phyloP scores from a whole-genome alignment of 1,284 basidiomycete genomes.

The Rhodotorula sp. region DNA sequence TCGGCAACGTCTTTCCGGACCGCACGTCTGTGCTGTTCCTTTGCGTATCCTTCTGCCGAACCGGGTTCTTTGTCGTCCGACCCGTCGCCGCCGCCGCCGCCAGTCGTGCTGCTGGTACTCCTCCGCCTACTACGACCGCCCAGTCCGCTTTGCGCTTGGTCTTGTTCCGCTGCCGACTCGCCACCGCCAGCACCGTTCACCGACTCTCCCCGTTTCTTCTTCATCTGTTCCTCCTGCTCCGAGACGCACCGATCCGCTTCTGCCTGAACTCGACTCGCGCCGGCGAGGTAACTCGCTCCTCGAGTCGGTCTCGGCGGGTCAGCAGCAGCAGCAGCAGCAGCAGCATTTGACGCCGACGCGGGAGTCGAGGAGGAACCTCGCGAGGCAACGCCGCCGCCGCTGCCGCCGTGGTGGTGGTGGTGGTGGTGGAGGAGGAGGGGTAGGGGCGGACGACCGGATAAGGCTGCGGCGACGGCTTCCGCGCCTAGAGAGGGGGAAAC shows the following conservation, averaged over 20 bases:
- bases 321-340: background rate
- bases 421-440: no score
- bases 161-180: background rate
- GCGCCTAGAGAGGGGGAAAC: constrained; percentile 4
- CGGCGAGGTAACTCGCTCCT: constrained; percentile 25
- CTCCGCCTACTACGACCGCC: background rate
- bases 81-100: background rate
- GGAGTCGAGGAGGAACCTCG: no score
- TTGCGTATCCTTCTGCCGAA: background rate
- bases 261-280: constrained; percentile 11
- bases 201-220: background rate
- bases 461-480: constrained; percentile 28
- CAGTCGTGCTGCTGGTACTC: background rate
- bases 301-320: background rate
- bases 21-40: constrained; percentile 54
- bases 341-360: no score
- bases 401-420: no score
- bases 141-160: background rate
- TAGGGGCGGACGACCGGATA: background rate
- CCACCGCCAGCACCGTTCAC: background rate
- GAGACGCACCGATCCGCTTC: constrained; percentile 15
- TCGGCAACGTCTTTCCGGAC: constrained; percentile 67
- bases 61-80: background rate
- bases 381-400: no score
- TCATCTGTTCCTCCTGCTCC: constrained; percentile 2